phyloP scores from a whole-genome alignment of 768 basidiomycete species.

The Suillus clintonianus region DNA sequence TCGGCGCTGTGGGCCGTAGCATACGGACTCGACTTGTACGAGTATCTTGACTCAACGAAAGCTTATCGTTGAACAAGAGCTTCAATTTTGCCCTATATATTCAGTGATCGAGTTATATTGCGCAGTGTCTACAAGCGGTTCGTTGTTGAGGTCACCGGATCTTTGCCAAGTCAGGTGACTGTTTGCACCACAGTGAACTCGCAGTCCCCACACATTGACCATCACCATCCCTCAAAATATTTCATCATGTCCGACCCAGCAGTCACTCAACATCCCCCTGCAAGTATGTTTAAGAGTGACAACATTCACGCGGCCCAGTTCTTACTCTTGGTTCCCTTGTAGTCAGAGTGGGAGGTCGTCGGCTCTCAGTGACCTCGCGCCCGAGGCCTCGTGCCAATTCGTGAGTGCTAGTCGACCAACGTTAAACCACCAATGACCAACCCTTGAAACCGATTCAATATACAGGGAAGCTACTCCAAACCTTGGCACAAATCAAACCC shows the following conservation, averaged over 20 bases:
- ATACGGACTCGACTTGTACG: neutral
- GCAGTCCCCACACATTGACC: neutral
- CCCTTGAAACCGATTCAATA: neutral
- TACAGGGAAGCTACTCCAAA: conserved; percentile 7
- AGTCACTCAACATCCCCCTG: conserved; percentile 46
- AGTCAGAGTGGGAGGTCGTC: conserved; percentile 52
- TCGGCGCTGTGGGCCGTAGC: neutral
- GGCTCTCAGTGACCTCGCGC: conserved; percentile 47
- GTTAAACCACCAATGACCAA: neutral
- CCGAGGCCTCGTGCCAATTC: conserved; percentile 35
- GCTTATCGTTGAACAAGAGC: neutral
- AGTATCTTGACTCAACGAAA: neutral
- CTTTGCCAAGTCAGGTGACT: neutral
- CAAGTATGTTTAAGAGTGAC: conserved; percentile 37
- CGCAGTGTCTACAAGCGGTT: neutral
- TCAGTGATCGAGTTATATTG: neutral
- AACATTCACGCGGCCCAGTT: neutral
- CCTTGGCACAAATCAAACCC: conserved; percentile 21
- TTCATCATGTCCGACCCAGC: conserved; percentile 31
- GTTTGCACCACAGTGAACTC: neutral
- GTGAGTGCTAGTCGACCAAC: conserved; percentile 31
- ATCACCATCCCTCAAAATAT: conserved; percentile 2
- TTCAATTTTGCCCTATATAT: neutral
- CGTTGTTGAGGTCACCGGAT: conserved; percentile 1
- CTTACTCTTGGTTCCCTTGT: neutral